Base-by-base conservation (phyloP, 2,329 filamentous ascomycete genomes). In the Aspergillus viridinutans region DNA sequence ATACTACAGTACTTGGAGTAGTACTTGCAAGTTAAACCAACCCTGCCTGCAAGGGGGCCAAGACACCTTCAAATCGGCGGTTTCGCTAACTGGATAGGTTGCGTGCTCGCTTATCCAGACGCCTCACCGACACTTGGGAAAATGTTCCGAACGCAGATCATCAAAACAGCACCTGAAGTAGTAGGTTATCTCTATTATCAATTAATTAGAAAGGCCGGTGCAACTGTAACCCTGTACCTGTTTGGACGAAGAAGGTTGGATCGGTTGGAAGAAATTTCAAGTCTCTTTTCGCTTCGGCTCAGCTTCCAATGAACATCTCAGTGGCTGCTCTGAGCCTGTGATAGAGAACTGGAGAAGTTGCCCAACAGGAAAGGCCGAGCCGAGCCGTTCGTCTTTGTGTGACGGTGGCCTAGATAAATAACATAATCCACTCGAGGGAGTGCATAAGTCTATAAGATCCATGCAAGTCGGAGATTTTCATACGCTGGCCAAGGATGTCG, bases 391-490 rank as follows among this genome's bases (percentile, higher is more conserved):
- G 29, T 23, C n/a, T 43, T 43, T 43, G 40, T 43, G 40, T 43
- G 26, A 25, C 42, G 50, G 55, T 58, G 40, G 53, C 48, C 53
- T 49, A 48, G 54, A 49, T 55, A 45, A 28, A 25, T 52, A 26
- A 47, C 40, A 21, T 20, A 20, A 21, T 43, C n/a, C 32, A 38
- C 32, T 17, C 2, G 32, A 38, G 14, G 17, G 5, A 38, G 32
- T 38, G 32, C 32, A 23, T 48, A 43, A 28, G 23, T 14, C 35
- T 40, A 50, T 48, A 20, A n/a, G 35, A 43, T 38, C 21, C 52
- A 53, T 56, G 56, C 59, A 56, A 53, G 57, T 61, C 59, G 59
- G 59, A 61, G 52, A 61, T 59, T 61, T 61, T 49, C 40, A 10
- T 35, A 38, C 28, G 38, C 48, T 57, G 38, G 54, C 20, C 29